Percentiles rank a stretch among this genome's conserved stretches.
Conservation (phyloP, 2,329 filamentous ascomycete species). For the Aureobasidium melanogenum region DNA sequence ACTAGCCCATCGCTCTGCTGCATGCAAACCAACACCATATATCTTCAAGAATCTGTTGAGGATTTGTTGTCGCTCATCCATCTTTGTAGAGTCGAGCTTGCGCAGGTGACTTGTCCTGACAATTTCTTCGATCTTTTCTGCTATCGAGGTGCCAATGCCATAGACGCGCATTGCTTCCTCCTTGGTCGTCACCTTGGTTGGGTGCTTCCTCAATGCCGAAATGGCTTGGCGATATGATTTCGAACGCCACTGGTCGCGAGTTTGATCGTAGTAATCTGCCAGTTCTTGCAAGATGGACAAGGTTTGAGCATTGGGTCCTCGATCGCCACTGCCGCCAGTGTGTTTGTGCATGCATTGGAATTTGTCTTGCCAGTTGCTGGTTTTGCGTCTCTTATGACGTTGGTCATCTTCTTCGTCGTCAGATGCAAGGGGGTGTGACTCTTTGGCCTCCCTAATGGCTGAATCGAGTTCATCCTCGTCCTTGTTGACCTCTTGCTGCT, state of each 20-base stretch:
- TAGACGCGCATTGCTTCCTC: slow-evolving; percentile 60
- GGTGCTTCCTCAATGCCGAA: slow-evolving; percentile 59
- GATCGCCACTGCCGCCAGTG: slow-evolving; percentile 28
- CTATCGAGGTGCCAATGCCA: slow-evolving; percentile 62
- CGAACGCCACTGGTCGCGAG: slow-evolving; percentile 68
- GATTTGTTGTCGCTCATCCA: slow-evolving; percentile 56
- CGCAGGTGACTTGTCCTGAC: slow-evolving; percentile 62
- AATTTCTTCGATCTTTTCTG: slow-evolving; percentile 84
- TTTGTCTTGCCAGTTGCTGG: slow-evolving; percentile 27
- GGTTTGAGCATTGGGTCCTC: slow-evolving; percentile 65
- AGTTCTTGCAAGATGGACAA: slow-evolving; percentile 72
- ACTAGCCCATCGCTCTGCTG: slow-evolving; percentile 67
- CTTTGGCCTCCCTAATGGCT: slow-evolving; percentile 21
- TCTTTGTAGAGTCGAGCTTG: slow-evolving; percentile 60
- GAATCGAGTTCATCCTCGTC: slow-evolving; percentile 13
- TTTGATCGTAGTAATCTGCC: slow-evolving; percentile 65
- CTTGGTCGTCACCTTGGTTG: slow-evolving; percentile 54
- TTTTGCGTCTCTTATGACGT: slow-evolving; percentile 9
- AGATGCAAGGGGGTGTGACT: slow-evolving; percentile 12
- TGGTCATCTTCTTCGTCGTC: not conserved
- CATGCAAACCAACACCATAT: slow-evolving; percentile 65
- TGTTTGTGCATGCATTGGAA: slow-evolving; percentile 54
- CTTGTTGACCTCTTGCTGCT: not conserved
- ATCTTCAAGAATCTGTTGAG: slow-evolving; percentile 66
- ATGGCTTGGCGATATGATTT: slow-evolving; percentile 71